Conservation (phyloP, 495 filamentous ascomycete species). For the Penicillium antarcticum region DNA sequence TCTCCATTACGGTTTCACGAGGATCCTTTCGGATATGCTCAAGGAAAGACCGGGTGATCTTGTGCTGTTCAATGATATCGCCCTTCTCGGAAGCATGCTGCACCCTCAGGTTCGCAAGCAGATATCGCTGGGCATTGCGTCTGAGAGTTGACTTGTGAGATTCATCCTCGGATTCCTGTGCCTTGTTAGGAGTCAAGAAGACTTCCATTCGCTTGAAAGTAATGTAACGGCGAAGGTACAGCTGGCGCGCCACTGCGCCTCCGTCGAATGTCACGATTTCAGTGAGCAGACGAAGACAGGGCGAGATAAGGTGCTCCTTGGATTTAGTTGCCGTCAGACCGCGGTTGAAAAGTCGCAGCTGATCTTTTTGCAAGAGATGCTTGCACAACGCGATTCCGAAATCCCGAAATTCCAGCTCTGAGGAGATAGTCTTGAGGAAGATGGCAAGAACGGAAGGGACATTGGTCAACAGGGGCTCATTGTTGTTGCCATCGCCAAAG, state of each 20-base stretch:
- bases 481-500: conserved; percentile 66
- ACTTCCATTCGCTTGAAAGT: conserved; percentile 69
- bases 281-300: conserved; percentile 73
- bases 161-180: conserved; percentile 51
- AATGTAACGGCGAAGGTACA: conserved; percentile 66
- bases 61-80: conserved; percentile 71
- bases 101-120: conserved; percentile 69
- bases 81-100: conserved; percentile 66
- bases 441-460: conserved; percentile 74
- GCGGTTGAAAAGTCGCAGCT: conserved; percentile 67
- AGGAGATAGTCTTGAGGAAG: conserved; percentile 69
- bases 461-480: conserved; percentile 70
- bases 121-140: conserved; percentile 69
- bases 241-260: conserved; percentile 64
- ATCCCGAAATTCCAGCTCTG: conserved; percentile 63
- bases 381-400: conserved; percentile 70
- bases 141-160: conserved; percentile 65
- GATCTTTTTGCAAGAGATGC: conserved; percentile 67
- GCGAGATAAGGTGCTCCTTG: conserved; percentile 82
- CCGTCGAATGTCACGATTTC: conserved; percentile 80
- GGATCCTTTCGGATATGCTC: conserved; percentile 70
- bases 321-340: conserved; percentile 68
- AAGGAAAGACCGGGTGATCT: conserved; percentile 64
- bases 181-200: conserved; percentile 45
- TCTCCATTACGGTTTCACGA: conserved; percentile 63